phyloP scores from a whole-genome alignment of 2,329 filamentous ascomycete species.

The Xylaria hypoxylon region DNA sequence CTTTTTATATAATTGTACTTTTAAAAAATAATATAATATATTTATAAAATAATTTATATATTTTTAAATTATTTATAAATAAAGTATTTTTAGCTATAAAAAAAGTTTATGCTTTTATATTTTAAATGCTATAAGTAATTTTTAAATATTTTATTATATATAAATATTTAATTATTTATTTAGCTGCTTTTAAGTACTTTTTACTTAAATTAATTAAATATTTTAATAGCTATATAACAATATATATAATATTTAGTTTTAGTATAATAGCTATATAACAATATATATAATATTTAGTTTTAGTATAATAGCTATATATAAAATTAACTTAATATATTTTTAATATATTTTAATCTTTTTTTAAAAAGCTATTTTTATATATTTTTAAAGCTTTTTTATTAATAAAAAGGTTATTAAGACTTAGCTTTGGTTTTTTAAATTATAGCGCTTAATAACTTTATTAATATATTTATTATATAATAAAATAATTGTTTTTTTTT shows the following conservation, averaged over 20 bases:
- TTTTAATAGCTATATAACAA: too few relatives aligned
- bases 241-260: too few relatives aligned
- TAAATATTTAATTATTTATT: not conserved
- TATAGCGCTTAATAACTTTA: not conserved
- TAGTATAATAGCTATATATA: not conserved
- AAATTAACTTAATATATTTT: not conserved
- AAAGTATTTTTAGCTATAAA: not conserved
- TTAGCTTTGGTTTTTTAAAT: not conserved
- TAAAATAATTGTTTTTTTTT: not conserved
- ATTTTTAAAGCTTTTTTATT: not conserved
- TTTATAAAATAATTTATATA: not conserved
- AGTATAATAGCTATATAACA: not conserved
- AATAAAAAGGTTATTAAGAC: not conserved
- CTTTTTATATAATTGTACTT: not conserved
- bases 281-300: not conserved
- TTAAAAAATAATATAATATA: not conserved
- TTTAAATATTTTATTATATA: not conserved
- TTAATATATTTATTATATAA: conserved; percentile 3
- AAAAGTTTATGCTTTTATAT: not conserved
- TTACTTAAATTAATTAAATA: not conserved
- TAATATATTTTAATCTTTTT: not conserved
- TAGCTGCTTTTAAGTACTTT: not conserved
- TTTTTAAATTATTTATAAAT: too few relatives aligned
- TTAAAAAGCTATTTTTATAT: not conserved
- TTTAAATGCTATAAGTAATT: not conserved